Conservation (phyloP, 2,329 filamentous ascomycete genomes). For the Acephala macrosclerotiorum region DNA sequence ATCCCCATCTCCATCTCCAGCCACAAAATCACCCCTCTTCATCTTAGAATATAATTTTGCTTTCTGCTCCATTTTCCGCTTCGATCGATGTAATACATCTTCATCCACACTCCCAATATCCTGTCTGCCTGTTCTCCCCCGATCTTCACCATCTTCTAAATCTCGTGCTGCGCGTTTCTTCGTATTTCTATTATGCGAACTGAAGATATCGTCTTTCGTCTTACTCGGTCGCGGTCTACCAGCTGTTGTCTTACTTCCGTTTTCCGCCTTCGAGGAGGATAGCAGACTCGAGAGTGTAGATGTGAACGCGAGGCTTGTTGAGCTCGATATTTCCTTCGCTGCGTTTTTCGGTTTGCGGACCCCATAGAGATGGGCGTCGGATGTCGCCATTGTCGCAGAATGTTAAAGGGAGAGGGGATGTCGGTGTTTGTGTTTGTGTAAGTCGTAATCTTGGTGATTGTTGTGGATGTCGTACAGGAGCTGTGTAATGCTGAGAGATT, state of each 20-base stretch:
- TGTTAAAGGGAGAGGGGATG: neutral
- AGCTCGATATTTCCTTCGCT: slow-evolving; percentile 73
- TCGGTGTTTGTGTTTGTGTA: neutral
- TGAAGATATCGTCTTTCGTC: slow-evolving; percentile 74
- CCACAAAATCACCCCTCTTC: slow-evolving; percentile 80
- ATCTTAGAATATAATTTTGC: slow-evolving; percentile 86
- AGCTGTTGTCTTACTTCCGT: slow-evolving; percentile 44
- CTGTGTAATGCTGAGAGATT: neutral
- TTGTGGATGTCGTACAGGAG: neutral
- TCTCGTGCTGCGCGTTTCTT: slow-evolving; percentile 67
- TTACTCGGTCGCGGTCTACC: slow-evolving; percentile 62
- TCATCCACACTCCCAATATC: slow-evolving; percentile 69
- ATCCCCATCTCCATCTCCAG: slow-evolving; percentile 63
- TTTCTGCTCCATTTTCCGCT: slow-evolving; percentile 88
- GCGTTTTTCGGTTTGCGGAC: slow-evolving; percentile 71
- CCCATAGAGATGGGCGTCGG: slow-evolving; percentile 80
- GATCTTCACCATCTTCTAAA: slow-evolving; percentile 60
- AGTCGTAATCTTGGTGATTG: neutral
- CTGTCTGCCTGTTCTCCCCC: slow-evolving; percentile 63
- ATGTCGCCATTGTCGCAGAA: slow-evolving; percentile 28
- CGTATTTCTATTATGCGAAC: slow-evolving; percentile 66
- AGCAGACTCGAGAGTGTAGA: slow-evolving; percentile 87
- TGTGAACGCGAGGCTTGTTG: slow-evolving; percentile 82
- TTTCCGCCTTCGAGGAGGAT: slow-evolving; percentile 55
- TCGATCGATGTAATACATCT: slow-evolving; percentile 66